phyloP scores from a whole-genome alignment of 1,139 yeast genomes.

The Pichia sp. region DNA sequence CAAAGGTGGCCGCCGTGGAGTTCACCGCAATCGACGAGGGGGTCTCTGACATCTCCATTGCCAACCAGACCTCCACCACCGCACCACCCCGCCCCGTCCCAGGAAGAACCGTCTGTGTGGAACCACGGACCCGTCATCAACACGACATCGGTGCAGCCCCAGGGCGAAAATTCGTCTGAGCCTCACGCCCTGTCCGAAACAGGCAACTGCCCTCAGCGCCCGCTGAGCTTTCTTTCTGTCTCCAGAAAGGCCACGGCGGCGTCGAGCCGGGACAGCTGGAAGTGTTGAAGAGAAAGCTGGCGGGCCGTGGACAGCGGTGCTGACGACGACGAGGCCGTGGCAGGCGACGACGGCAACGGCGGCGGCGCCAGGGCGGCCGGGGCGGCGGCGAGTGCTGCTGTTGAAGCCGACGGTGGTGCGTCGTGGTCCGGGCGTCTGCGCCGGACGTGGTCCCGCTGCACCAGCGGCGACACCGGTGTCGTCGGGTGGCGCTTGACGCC shows the following conservation, averaged over 20 bases:
- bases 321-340: background rate
- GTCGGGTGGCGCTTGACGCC: slow-evolving; percentile 26
- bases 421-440: background rate
- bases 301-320: background rate
- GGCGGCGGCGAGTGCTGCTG: background rate
- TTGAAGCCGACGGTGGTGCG: background rate
- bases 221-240: background rate
- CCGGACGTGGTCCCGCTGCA: slow-evolving; percentile 1
- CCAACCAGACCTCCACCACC: no score
- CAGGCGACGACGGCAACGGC: background rate
- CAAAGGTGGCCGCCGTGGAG: slow-evolving; percentile 9
- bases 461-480: slow-evolving; percentile 28
- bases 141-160: no score
- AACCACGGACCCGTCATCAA: no score
- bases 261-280: slow-evolving; percentile 1
- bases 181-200: background rate
- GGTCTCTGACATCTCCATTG: background rate
- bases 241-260: slow-evolving; percentile 1
- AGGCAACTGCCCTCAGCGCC: background rate
- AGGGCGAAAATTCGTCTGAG: background rate
- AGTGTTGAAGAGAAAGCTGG: slow-evolving; percentile 4
- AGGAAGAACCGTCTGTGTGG: background rate
- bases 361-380: no score
- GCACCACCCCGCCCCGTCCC: no score
- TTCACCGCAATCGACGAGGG: background rate